Base-by-base conservation (phyloP, 1,284 basidiomycete species). In the Meripilus lineatus region DNA sequence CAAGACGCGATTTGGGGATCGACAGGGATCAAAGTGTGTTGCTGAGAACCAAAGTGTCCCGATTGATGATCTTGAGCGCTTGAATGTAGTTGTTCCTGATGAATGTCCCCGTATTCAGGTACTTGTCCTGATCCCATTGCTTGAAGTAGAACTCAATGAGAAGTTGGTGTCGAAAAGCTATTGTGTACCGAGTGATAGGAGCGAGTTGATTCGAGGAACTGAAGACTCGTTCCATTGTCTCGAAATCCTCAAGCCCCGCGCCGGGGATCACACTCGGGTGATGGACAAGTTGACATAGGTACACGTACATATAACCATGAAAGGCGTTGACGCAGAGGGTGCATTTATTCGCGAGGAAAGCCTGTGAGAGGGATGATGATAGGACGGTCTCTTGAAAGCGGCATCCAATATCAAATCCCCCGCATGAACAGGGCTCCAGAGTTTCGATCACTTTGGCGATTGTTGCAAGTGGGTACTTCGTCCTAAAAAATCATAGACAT, bases 391-490 rank as follows among this genome's bases (percentile, higher is more conserved):
- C 46, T n/a, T 49, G 48, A 40, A 67, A 65, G 0, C 47, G 47
- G 42, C 67, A 69, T 2, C 61, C 65, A 32, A 68, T 65, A 42
- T 68, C 62, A 46, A 64, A 69, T 0, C 58, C 64, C 14, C 53
- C 8, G 4, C 46, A 40, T 3, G 51, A 35, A 23, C 54, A 36
- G 0, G 40, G 22, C 3, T 24, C 51, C 22, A 61, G 50, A 1
- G 36, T 35, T 11, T 58, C 51, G 2, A 67, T 41, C 2, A 60
- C 32, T 38, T 53, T 49, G 2, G 54, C 45, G 5, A 59, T 42
- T 6, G 58, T 55, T 0, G 65, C 62, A 1, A 67, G 50, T 0
- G 59, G 56, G 38, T 66, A 65, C 45, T 69, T 68, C n/a, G 64
- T 65, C 3, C 67, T 69, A 38, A 33, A n/a, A 4, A 15, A 43